phyloP scores from a whole-genome alignment of 2,329 filamentous ascomycete genomes.

The Cryphonectria parasitica region DNA sequence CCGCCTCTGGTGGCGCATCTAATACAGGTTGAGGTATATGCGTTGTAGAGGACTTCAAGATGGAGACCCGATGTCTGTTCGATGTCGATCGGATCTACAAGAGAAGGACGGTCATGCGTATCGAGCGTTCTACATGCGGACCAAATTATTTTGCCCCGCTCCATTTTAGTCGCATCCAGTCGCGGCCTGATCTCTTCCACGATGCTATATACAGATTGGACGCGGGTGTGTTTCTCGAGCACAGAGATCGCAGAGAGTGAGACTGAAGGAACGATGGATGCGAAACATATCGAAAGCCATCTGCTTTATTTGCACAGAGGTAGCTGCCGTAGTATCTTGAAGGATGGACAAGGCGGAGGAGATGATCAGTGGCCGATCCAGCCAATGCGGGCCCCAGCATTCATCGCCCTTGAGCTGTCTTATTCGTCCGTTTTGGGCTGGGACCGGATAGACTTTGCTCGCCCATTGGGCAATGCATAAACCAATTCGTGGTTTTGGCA shows the following conservation, averaged over 20 bases:
- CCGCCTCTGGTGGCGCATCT: slow-evolving; percentile 11
- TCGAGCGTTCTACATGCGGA: background rate
- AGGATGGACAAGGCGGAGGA: background rate
- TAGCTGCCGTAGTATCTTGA: too few relatives aligned
- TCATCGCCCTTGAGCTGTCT: background rate
- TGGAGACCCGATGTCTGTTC: background rate
- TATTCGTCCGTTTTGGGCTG: background rate
- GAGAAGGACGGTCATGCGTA: background rate
- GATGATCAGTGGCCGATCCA: background rate
- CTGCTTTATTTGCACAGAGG: too few relatives aligned
- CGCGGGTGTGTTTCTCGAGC: background rate
- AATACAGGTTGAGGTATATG: slow-evolving; percentile 21
- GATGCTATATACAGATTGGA: background rate
- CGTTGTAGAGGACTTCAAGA: background rate
- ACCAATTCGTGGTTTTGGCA: background rate
- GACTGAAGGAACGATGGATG: background rate
- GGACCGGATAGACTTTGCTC: background rate
- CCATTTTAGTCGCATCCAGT: background rate
- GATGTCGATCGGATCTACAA: background rate
- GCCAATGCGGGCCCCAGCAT: background rate
- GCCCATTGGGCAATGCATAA: background rate
- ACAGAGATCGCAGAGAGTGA: background rate
- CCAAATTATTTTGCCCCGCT: background rate
- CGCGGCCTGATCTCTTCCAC: background rate
- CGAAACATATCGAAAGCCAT: background rate